Conservation (phyloP, 2,329 filamentous ascomycete genomes). For the Zymoseptoria tritici region DNA sequence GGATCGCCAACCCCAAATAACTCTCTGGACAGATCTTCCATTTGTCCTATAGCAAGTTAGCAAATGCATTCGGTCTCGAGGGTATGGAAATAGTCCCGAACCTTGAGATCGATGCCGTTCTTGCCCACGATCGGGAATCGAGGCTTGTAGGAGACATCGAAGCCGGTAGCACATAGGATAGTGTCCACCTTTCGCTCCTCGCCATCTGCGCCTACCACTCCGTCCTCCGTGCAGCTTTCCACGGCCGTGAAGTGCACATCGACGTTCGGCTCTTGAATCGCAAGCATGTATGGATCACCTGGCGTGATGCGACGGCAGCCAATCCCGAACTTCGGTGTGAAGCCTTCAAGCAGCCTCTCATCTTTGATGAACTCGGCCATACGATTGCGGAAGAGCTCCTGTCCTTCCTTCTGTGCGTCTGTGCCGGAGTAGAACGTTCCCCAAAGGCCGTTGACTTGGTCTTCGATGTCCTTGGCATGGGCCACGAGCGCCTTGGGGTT, state of each 20-base stretch:
- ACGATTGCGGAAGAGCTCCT: constrained; percentile 34
- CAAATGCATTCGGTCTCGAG: background rate
- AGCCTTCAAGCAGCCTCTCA: constrained; percentile 41
- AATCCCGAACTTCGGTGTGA: constrained; percentile 40
- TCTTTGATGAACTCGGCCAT: constrained; percentile 48
- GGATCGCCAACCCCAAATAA: constrained; percentile 37
- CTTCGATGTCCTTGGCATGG: constrained; percentile 34
- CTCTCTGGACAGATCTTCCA: constrained; percentile 33
- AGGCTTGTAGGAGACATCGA: constrained; percentile 38
- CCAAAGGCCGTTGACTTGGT: constrained; percentile 43
- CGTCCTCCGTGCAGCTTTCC: constrained; percentile 38
- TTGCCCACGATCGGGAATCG: constrained; percentile 38
- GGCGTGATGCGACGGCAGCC: constrained; percentile 43
- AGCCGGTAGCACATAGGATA: constrained; percentile 41
- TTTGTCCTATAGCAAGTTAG: constrained; percentile 22
- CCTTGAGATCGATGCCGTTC: constrained; percentile 33
- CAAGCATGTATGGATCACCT: constrained; percentile 46
- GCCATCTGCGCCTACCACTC: constrained; percentile 39
- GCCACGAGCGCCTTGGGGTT: constrained; percentile 37
- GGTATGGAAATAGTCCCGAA: background rate
- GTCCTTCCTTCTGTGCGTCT: constrained; percentile 34
- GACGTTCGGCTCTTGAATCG: constrained; percentile 44
- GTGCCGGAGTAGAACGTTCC: constrained; percentile 39
- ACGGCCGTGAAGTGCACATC: constrained; percentile 46
- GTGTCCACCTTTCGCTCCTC: constrained; percentile 36